Conservation (phyloP, 495 filamentous ascomycete genomes). For the Delitschia confertaspora region DNA sequence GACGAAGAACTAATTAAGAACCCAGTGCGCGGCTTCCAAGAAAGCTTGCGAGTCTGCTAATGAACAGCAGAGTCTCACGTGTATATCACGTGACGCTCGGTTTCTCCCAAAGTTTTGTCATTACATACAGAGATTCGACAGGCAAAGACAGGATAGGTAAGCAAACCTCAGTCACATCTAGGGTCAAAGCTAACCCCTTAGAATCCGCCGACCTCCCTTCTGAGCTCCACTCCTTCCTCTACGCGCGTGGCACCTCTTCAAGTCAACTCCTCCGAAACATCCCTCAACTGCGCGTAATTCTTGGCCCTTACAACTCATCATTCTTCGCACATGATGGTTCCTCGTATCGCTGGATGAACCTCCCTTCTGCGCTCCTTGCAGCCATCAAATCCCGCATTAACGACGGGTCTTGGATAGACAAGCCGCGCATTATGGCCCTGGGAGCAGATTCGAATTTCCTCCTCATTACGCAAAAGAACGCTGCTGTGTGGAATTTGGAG, state of each 20-base stretch:
- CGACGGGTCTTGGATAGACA: slow-evolving; percentile 13
- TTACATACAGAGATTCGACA: slow-evolving; percentile 11
- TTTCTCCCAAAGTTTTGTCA: slow-evolving; percentile 12
- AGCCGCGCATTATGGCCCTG: slow-evolving; percentile 21
- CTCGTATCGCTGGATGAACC: slow-evolving; percentile 16
- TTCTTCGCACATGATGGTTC: slow-evolving; percentile 14
- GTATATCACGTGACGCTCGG: slow-evolving; percentile 22
- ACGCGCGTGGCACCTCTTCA: background rate
- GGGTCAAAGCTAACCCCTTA: background rate
- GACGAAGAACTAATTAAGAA: no score
- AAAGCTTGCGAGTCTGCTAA: slow-evolving; percentile 9
- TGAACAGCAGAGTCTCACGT: slow-evolving; percentile 3
- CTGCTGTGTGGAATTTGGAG: slow-evolving; percentile 12
- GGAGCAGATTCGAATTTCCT: slow-evolving; percentile 15
- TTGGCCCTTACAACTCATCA: slow-evolving; percentile 22
- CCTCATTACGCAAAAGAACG: slow-evolving; percentile 14
- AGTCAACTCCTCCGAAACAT: slow-evolving; percentile 4
- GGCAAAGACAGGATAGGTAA: slow-evolving; percentile 15
- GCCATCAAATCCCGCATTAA: slow-evolving; percentile 15
- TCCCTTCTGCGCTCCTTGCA: slow-evolving; percentile 8
- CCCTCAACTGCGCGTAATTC: slow-evolving; percentile 6
- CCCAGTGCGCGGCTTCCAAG: slow-evolving; percentile 8
- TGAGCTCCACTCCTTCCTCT: slow-evolving; percentile 16
- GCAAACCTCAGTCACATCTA: background rate
- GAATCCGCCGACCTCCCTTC: slow-evolving; percentile 16